phyloP scores from a whole-genome alignment of 2,329 filamentous ascomycete genomes.

The Coniochaeta ligniaria region DNA sequence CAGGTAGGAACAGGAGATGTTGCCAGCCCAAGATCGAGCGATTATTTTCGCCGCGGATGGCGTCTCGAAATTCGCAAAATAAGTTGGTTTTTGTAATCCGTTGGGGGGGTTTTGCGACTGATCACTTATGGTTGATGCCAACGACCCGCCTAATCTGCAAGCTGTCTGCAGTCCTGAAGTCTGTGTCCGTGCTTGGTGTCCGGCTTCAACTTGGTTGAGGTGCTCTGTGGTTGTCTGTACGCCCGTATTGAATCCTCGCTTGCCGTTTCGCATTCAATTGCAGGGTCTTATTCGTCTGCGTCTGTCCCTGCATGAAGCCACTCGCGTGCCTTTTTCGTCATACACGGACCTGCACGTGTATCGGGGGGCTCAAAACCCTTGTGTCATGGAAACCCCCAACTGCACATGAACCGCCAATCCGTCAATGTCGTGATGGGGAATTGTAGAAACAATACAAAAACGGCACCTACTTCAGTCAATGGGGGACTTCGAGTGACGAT shows the following conservation, averaged over 20 bases:
- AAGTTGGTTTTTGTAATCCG: background rate
- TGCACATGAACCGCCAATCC: constrained; percentile 6
- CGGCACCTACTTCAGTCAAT: background rate
- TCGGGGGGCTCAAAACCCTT: background rate
- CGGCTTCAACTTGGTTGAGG: background rate
- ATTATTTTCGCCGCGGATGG: background rate
- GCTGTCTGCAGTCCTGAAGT: background rate
- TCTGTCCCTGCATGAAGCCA: constrained; percentile 1
- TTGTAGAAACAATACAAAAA: background rate
- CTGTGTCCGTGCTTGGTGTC: background rate
- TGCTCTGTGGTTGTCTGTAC: background rate
- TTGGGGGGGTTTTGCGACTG: background rate
- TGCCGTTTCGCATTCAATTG: background rate
- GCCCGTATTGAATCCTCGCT: background rate
- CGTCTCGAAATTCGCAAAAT: background rate
- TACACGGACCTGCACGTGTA: background rate
- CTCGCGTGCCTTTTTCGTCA: background rate
- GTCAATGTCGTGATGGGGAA: constrained; percentile 6
- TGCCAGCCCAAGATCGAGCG: background rate
- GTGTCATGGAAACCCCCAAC: constrained; percentile 15
- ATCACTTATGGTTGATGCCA: background rate
- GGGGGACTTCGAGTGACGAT: background rate
- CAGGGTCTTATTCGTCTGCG: background rate
- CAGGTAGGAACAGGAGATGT: background rate
- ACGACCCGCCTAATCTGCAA: background rate